A percentile compares a stretch with the other conserved stretches of the same genome.
Conservation (phyloP, 2,329 filamentous ascomycete genomes). For the Trichophyton rubrum region DNA sequence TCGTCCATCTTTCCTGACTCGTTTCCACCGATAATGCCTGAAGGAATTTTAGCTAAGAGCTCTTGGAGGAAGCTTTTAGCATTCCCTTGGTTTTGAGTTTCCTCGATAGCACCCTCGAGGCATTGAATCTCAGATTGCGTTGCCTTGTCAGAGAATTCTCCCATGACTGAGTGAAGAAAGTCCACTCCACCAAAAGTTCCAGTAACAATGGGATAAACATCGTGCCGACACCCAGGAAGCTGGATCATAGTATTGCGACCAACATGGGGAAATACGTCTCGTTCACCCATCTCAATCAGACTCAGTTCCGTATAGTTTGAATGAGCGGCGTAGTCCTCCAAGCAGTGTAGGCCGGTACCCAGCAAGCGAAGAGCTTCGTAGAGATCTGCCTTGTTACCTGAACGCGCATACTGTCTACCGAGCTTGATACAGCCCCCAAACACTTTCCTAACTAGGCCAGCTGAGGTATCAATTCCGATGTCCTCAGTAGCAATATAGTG, state of each 20-base stretch:
- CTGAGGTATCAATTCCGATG: conserved; percentile 66
- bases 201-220: conserved; percentile 72
- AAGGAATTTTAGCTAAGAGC: conserved; percentile 68
- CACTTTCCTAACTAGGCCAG: conserved; percentile 60
- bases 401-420: conserved; percentile 58
- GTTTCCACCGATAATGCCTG: conserved; percentile 63
- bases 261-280: conserved; percentile 73
- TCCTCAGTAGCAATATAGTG: conserved; percentile 88
- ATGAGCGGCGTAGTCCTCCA: conserved; percentile 87
- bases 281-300: conserved; percentile 73
- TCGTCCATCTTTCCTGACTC: conserved; percentile 64
- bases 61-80: conserved; percentile 64
- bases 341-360: conserved; percentile 77
- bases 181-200: conserved; percentile 93
- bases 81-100: conserved; percentile 48
- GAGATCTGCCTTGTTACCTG: conserved; percentile 59
- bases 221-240: conserved; percentile 50
- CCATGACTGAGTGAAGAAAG: conserved; percentile 77
- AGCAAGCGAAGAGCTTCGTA: conserved; percentile 77
- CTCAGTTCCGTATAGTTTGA: conserved; percentile 87
- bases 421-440: conserved; percentile 65
- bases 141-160: conserved; percentile 71
- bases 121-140: conserved; percentile 84
- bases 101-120: conserved; percentile 66
- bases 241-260: conserved; percentile 60